Evolutionary conservation across 768 basidiomycete species (phyloP).

Genomic region (Sistotremastrum suecicum): DNA sequence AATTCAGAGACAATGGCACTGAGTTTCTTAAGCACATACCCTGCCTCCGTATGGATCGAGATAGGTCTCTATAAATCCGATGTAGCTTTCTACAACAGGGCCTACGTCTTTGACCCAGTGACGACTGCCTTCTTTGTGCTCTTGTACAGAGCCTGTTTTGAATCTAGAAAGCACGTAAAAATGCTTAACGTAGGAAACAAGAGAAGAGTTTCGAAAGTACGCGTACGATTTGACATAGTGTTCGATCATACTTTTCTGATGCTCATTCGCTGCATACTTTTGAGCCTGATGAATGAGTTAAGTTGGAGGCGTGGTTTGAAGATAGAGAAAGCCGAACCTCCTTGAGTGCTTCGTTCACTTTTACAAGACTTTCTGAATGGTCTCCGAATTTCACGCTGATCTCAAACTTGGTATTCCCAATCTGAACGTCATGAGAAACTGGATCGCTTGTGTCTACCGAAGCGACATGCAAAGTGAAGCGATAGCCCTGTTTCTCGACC

Average conservation of each 20-base stretch:
- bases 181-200: not conserved
- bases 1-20: too few relatives aligned
- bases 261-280: constrained; percentile 57
- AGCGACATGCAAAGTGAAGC: too few relatives aligned
- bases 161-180: constrained; percentile 35
- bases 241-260: constrained; percentile 61
- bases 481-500: too few relatives aligned
- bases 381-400: too few relatives aligned
- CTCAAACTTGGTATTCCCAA: too few relatives aligned
- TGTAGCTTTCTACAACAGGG: constrained; percentile 78
- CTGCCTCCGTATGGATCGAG: constrained; percentile 85
- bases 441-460: too few relatives aligned
- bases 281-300: constrained; percentile 34
- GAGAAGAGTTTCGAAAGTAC: not conserved
- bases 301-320: not conserved
- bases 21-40: not conserved
- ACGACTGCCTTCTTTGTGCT: constrained; percentile 62
- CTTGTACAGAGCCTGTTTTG: constrained; percentile 61
- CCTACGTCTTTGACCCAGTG: constrained; percentile 82
- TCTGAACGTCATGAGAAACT: too few relatives aligned
- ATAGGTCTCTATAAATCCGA: constrained; percentile 78
- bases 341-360: not conserved
- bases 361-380: too few relatives aligned
- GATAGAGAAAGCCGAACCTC: not conserved
- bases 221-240: constrained; percentile 66